Conservation (phyloP, 108 stramenopile genomes). For the Nitzschia inconspicua region DNA sequence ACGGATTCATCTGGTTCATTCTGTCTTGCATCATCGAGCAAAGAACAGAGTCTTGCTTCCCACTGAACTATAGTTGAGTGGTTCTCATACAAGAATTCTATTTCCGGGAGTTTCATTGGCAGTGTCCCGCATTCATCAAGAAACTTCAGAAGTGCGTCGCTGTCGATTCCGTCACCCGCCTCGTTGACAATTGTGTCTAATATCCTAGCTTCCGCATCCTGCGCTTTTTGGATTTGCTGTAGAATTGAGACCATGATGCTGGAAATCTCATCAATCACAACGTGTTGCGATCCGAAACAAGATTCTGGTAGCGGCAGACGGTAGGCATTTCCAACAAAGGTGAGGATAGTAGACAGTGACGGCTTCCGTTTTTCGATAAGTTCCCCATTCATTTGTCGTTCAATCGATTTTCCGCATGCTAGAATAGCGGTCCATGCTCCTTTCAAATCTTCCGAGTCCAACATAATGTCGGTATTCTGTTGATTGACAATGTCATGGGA, state of each 20-base stretch:
- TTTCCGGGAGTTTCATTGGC: constrained; percentile 45
- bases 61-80: constrained; percentile 35
- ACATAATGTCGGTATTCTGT: background rate
- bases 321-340: constrained; percentile 21
- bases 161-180: constrained; percentile 55
- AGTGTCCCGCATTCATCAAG: constrained; percentile 31
- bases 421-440: constrained; percentile 32
- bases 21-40: background rate
- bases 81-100: constrained; percentile 32
- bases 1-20: background rate
- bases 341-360: constrained; percentile 6
- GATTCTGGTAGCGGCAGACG: constrained; percentile 22
- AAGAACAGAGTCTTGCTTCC: constrained; percentile 35
- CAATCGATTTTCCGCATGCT: constrained; percentile 23
- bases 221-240: constrained; percentile 19
- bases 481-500: background rate
- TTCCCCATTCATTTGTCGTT: constrained; percentile 14
- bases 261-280: constrained; percentile 27
- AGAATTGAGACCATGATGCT: constrained; percentile 14
- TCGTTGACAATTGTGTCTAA: constrained; percentile 39
- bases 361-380: constrained; percentile 5
- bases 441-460: constrained; percentile 21
- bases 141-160: constrained; percentile 46
- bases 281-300: constrained; percentile 25
- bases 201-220: constrained; percentile 24